Conservation (phyloP, 1,284 basidiomycete species). For the Microbotryum violaceum region DNA sequence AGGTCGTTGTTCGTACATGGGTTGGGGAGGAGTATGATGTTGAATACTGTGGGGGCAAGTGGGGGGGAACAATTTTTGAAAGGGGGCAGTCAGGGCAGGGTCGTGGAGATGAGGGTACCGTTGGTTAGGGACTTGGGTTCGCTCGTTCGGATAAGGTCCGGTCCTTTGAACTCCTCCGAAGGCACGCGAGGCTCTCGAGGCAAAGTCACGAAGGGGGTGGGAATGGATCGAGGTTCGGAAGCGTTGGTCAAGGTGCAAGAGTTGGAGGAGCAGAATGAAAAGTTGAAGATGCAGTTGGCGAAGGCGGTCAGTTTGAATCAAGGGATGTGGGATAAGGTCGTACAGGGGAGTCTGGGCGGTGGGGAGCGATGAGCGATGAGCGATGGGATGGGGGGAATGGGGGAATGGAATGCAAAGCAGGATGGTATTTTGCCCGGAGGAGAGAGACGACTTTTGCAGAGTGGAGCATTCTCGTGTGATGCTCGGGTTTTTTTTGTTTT, state of each 20-base stretch:
- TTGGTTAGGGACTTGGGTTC: too few relatives aligned
- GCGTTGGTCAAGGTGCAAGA: slow-evolving; percentile 6
- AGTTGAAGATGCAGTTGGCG: slow-evolving; percentile 25
- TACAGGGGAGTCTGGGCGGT: slow-evolving; percentile 23
- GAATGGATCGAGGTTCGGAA: background rate
- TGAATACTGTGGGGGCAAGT: too few relatives aligned
- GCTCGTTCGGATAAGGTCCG: background rate
- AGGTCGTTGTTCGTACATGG: background rate
- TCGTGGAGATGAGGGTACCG: slow-evolving; percentile 7
- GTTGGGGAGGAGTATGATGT: too few relatives aligned
- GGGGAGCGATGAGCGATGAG: background rate
- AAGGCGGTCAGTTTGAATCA: slow-evolving; percentile 29
- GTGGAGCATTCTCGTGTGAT: too few relatives aligned
- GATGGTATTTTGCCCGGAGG: background rate
- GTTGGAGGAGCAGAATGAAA: slow-evolving; percentile 25
- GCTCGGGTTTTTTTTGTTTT: too few relatives aligned
- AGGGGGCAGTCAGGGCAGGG: slow-evolving; percentile 1
- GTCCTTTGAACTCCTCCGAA: too few relatives aligned
- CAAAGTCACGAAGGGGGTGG: background rate
- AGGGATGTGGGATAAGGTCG: slow-evolving; percentile 32
- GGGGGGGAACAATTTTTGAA: background rate
- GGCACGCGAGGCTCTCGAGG: background rate
- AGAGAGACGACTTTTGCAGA: background rate
- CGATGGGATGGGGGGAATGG: background rate
- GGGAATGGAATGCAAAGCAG: background rate